These are phyloP conservation scores for Cladorrhinum sp. DNA, from an alignment of 2,329 filamentous ascomycete species.

Conservation along the genomic window DNA sequence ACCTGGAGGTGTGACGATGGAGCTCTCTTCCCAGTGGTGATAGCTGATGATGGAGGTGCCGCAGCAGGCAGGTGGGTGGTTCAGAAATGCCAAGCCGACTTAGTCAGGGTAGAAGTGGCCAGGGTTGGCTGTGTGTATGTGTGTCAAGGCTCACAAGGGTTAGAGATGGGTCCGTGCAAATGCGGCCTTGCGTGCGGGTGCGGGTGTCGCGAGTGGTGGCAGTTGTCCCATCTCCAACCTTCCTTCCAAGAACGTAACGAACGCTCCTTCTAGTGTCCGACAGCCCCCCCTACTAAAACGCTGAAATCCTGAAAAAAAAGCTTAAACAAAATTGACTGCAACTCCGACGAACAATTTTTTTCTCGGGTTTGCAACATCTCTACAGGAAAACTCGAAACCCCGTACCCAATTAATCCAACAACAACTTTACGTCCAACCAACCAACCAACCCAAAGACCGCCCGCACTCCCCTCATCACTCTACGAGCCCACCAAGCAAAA, in stretches of 20 bases:
- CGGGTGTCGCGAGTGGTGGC: background rate
- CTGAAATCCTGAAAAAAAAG: constrained; percentile 1
- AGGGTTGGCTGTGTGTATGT: background rate
- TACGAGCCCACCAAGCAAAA: background rate
- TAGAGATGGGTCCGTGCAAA: constrained; percentile 10
- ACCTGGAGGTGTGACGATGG: background rate
- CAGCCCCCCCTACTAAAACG: background rate
- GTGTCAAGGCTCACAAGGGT: background rate
- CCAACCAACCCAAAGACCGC: background rate
- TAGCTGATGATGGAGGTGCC: background rate
- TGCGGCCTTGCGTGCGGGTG: constrained; percentile 4
- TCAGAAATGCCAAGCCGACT: constrained; percentile 12
- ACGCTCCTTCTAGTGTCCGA: constrained; percentile 1
- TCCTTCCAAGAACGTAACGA: constrained; percentile 13
- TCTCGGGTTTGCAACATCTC: no score
- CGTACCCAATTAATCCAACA: background rate
- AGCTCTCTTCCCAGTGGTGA: constrained; percentile 5
- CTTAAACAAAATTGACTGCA: background rate
- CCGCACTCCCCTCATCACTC: background rate
- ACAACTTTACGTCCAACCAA: background rate
- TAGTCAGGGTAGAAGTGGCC: constrained; percentile 2
- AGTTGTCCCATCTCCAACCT: constrained; percentile 8
- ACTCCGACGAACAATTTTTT: background rate
- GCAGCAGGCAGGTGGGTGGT: background rate
- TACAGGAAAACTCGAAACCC: no score